Percentiles rank a stretch among this genome's conserved stretches.
These are phyloP conservation scores for Pleurotus platypus DNA, from an alignment of 768 basidiomycete genomes.

Conservation along the genomic window DNA sequence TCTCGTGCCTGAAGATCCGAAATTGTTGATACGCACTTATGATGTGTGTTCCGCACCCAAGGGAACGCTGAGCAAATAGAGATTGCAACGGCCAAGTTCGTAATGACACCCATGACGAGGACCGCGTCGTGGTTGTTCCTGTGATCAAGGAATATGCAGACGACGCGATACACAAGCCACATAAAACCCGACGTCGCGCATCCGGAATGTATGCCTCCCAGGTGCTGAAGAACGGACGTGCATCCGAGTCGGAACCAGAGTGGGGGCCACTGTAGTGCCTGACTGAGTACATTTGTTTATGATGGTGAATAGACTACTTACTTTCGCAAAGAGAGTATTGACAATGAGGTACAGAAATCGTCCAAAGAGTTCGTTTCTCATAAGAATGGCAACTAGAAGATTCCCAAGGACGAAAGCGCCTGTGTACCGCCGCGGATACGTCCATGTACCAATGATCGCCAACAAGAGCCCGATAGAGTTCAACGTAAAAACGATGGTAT, in stretches of 20 bases:
- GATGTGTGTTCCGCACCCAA: slow-evolving; percentile 78
- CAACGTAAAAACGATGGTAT: slow-evolving; percentile 52
- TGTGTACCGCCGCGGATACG: slow-evolving; percentile 61
- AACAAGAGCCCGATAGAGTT: slow-evolving; percentile 61
- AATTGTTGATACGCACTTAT: slow-evolving; percentile 52
- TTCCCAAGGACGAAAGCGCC: slow-evolving; percentile 77
- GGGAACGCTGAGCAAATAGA: slow-evolving; percentile 69
- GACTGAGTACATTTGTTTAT: neutral
- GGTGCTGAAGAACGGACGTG: slow-evolving; percentile 72
- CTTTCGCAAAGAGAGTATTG: slow-evolving; percentile 80
- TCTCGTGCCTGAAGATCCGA: neutral
- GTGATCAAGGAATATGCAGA: slow-evolving; percentile 48
- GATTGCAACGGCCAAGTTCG: slow-evolving; percentile 53
- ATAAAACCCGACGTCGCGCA: slow-evolving; percentile 72
- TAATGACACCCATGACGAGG: slow-evolving; percentile 58
- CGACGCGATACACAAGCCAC: slow-evolving; percentile 67
- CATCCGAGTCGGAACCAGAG: slow-evolving; percentile 63
- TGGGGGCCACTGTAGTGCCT: slow-evolving; percentile 41
- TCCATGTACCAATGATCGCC: slow-evolving; percentile 62
- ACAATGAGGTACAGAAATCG: slow-evolving; percentile 69
- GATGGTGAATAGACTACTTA: slow-evolving; percentile 17
- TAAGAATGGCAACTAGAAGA: slow-evolving; percentile 64
- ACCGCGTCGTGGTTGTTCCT: slow-evolving; percentile 49
- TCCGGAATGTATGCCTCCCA: slow-evolving; percentile 84
- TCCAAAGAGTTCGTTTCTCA: slow-evolving; percentile 82